These are phyloP conservation scores for Tetrahymena thermophila DNA, from an alignment of 73 alveolate genomes.

Conservation along the genomic window DNA sequence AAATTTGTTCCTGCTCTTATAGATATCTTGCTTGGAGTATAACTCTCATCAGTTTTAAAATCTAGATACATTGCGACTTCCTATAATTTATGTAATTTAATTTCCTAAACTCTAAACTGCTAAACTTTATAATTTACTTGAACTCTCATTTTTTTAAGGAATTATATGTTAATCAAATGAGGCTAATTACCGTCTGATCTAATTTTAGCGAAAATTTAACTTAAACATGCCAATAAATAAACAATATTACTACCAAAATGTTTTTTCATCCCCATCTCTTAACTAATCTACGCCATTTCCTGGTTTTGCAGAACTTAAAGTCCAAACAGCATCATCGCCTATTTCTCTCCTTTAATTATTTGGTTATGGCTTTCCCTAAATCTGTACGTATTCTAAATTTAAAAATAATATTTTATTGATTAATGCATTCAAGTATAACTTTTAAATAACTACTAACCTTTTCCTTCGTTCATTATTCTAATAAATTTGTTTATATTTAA, in stretches of 20 bases:
- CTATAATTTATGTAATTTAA: neutral
- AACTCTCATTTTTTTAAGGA: slow-evolving; percentile 86
- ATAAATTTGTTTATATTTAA: neutral
- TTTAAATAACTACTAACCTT: neutral
- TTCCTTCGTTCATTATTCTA: neutral
- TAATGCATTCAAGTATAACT: neutral
- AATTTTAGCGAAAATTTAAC: neutral
- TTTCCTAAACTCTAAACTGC: neutral
- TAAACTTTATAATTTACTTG: neutral
- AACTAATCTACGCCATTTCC: slow-evolving; percentile 98
- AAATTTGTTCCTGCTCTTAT: slow-evolving; percentile 92
- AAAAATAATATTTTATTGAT: neutral
- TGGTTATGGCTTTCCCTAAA: neutral
- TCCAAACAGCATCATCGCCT: slow-evolving; percentile 97
- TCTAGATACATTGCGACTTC: slow-evolving; percentile 91
- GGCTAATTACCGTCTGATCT: slow-evolving; percentile 96
- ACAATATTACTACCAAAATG: slow-evolving; percentile 87
- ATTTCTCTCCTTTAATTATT: slow-evolving; percentile 63
- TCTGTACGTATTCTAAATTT: neutral
- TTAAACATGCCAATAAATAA: neutral
- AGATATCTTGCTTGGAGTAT: slow-evolving; percentile 91
- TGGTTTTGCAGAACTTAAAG: slow-evolving; percentile 89
- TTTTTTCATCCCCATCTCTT: slow-evolving; percentile 86
- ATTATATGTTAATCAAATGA: slow-evolving; percentile 89
- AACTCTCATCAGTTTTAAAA: slow-evolving; percentile 96